These are phyloP conservation scores for Zygoascus bituminiphila DNA, from an alignment of 805 yeast genomes.

Conservation along the genomic window DNA sequence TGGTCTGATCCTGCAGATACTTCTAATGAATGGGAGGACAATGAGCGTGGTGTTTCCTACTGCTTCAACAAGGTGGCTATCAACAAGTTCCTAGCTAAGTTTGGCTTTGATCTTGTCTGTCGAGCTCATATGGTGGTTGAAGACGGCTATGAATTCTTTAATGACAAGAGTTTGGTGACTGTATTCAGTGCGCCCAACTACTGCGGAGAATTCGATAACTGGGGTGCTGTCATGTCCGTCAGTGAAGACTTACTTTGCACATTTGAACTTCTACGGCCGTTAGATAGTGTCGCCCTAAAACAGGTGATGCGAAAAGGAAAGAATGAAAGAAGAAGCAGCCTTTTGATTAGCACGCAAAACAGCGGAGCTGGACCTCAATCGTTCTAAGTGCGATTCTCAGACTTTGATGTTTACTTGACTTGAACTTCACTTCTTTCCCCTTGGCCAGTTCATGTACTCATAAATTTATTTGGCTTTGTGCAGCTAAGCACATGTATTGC, in stretches of 20 bases:
- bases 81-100: slow-evolving; percentile 63
- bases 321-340: slow-evolving; percentile 55
- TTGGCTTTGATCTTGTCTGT: slow-evolving; percentile 73
- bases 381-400: no score
- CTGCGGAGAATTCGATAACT: slow-evolving; percentile 80
- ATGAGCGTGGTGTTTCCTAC: slow-evolving; percentile 76
- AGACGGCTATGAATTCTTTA: slow-evolving; percentile 71
- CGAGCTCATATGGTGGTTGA: slow-evolving; percentile 86
- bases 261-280: slow-evolving; percentile 87
- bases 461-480: no score
- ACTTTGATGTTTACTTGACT: no score
- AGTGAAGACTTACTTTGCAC: slow-evolving; percentile 87
- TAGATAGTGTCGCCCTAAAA: slow-evolving; percentile 86
- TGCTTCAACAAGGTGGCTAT: slow-evolving; percentile 75
- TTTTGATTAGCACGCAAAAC: slow-evolving; percentile 8
- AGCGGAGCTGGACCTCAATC: slow-evolving; percentile 13
- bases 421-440: no score
- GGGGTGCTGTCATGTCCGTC: slow-evolving; percentile 99
- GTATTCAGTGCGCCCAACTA: slow-evolving; percentile 71
- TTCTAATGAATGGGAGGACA: slow-evolving; percentile 78
- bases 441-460: no score
- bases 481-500: no score
- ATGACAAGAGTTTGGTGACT: slow-evolving; percentile 61
- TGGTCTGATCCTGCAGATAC: slow-evolving; percentile 88
- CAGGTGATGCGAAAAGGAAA: slow-evolving; percentile 93